Evolutionary conservation across 2,329 filamentous ascomycete species (phyloP).

Genomic region (Laburnicola sp.): DNA sequence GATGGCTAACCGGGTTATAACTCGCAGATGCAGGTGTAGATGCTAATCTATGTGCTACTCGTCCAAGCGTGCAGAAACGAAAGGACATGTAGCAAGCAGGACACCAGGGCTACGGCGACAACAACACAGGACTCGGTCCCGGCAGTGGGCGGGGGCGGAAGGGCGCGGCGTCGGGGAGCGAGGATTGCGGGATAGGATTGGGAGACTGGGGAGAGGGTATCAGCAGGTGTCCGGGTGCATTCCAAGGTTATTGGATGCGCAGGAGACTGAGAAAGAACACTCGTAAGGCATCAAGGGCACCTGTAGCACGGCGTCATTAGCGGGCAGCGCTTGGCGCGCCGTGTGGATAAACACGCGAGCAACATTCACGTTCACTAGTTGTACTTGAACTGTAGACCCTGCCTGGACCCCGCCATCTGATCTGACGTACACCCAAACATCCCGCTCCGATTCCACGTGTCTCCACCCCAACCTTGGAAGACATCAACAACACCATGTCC

Average conservation of each 20-base stretch:
- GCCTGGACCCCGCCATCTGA: background rate
- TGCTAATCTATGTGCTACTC: constrained; percentile 13
- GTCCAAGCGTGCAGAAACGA: constrained; percentile 24
- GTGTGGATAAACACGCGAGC: background rate
- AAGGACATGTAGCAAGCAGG: constrained; percentile 28
- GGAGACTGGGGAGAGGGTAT: background rate
- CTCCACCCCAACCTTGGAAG: constrained; percentile 18
- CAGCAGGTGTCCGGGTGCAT: too few species aligned
- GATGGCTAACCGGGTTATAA: constrained; percentile 11
- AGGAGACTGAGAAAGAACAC: too few species aligned
- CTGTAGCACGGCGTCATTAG: constrained; percentile 1
- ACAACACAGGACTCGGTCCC: background rate
- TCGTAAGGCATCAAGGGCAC: background rate
- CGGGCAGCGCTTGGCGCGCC: constrained; percentile 1
- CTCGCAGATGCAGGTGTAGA: constrained; percentile 12
- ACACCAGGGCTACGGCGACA: constrained; percentile 15
- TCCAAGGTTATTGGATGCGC: too few species aligned
- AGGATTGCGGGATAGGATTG: constrained; percentile 3
- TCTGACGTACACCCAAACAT: background rate
- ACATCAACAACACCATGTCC: constrained; percentile 16
- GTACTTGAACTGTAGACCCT: background rate
- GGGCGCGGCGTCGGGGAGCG: background rate
- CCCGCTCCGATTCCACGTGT: background rate
- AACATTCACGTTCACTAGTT: background rate
- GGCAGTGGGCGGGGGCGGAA: background rate